Base-by-base conservation (phyloP, 441 rosid species). In the Gossypium davidsonii region DNA sequence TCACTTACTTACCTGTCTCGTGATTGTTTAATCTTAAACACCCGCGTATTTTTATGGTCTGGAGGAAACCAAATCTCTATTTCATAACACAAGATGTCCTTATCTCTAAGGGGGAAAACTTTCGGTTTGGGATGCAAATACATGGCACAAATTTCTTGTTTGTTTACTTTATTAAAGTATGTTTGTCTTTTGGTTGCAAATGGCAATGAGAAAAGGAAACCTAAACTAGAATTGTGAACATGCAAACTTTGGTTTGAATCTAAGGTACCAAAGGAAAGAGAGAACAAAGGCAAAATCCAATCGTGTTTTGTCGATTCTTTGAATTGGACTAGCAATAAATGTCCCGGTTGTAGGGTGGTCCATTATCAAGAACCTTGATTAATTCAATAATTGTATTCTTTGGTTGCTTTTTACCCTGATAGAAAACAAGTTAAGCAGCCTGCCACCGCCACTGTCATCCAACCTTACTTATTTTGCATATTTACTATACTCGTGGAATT, bases 381-480 rank as follows among this genome's bases (percentile, higher is more conserved):
- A 34, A 62, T 3, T 39, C 52, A 77, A 80, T 67, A 53, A 74
- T 44, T 72, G 25, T 64, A 53, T 5, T 55, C 39, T 66, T 6
- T 34, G 71, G 60, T 69, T 78, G 46, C 20, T 2, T 37, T 37
- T 6, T 37, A 6, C 42, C 42, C 42, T 1, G 42, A 37, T 37
- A 6, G 42, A 37, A 37, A 37, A 37, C 42, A 37, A 37, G 42
- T 37, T 37, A 37, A 6, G 42, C 10, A 37, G 9, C 42, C 42
- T 6, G 42, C 42, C 42, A 37, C 42, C 8, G 42, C 42, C 2
- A 7, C 42, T 37, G 42, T 37, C 42, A 37, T 37, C 42, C 42
- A 37, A 37, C 42, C 10, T 37, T 7, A 37, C 42, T 37, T 37
- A 6, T 37, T 37, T 37, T 6, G 42, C 42, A 37, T 37, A 34